A percentile compares a stretch with the other conserved stretches of the same genome.
These are phyloP conservation scores for Hypoxylon intermedium DNA, from an alignment of 495 filamentous ascomycete species.

Conservation along the genomic window DNA sequence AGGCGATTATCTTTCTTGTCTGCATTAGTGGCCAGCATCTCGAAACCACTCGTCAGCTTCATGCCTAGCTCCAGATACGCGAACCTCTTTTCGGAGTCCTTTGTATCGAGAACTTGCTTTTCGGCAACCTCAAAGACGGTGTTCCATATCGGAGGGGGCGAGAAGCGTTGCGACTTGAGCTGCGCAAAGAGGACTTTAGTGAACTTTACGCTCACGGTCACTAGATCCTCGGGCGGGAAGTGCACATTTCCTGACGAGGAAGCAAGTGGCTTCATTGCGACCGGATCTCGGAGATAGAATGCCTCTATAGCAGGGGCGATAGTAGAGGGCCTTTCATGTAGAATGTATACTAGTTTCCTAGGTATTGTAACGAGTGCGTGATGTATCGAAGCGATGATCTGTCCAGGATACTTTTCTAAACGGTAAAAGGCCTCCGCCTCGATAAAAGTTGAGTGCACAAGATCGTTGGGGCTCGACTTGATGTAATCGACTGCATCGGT, in stretches of 20 bases:
- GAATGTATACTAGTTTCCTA: slow-evolving; percentile 79
- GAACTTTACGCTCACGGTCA: slow-evolving; percentile 78
- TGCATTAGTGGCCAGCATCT: slow-evolving; percentile 78
- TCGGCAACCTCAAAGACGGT: slow-evolving; percentile 37
- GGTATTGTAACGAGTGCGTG: slow-evolving; percentile 74
- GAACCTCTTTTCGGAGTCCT: slow-evolving; percentile 47
- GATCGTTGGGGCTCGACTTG: slow-evolving; percentile 52
- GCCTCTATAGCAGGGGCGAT: slow-evolving; percentile 86
- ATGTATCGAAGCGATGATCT: slow-evolving; percentile 74
- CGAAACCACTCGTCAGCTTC: slow-evolving; percentile 89
- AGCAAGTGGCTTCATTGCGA: slow-evolving; percentile 73
- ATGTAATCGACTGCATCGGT: slow-evolving; percentile 67
- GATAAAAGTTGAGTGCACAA: slow-evolving; percentile 71
- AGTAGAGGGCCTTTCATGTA: slow-evolving; percentile 73
- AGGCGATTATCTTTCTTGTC: slow-evolving; percentile 68
- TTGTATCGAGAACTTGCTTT: slow-evolving; percentile 16
- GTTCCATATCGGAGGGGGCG: slow-evolving; percentile 69
- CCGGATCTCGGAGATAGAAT: slow-evolving; percentile 91
- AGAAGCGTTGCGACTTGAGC: slow-evolving; percentile 86
- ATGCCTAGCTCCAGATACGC: slow-evolving; percentile 76
- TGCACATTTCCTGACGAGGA: slow-evolving; percentile 46
- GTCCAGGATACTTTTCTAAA: slow-evolving; percentile 78
- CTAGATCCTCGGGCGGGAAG: slow-evolving; percentile 80
- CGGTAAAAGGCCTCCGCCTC: slow-evolving; percentile 92
- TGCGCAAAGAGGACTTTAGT: slow-evolving; percentile 92